Evolutionary conservation across 441 rosid genomes (phyloP), one percentile per base, ranked within the genome.

Genomic region (Manihot esculenta): DNA sequence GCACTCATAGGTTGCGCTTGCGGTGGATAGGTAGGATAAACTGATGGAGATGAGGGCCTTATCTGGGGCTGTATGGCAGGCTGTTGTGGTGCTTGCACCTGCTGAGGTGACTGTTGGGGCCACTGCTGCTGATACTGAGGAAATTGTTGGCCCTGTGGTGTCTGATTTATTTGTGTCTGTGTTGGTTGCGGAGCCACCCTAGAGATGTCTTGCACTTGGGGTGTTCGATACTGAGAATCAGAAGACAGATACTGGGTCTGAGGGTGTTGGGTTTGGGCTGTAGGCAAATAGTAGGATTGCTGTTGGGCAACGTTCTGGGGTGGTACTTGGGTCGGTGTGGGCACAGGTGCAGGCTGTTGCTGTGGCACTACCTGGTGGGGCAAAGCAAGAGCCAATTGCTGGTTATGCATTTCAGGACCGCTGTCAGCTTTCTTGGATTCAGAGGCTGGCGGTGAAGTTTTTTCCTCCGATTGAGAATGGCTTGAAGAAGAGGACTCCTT

Each of bases 311-410:
- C 63, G 70, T 81, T 90, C 79, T 82, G 92, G 8, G 84, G 81
- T 1, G 82, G 80, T 33, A 79, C 70, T 75, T 85, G 97, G 20
- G 84, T 15, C 1, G 74, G 84, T 27, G 81, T 78, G 15, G 81
- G 76, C 74, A 80, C 83, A 24, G 79, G 71, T 20, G 71, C 65
- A 17, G 77, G 71, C 62, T 81, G 93, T 69, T 84, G 97, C 70
- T 84, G 96, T 33, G 85, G 85, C 26, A 84, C 66, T 64, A 92
- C 76, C 77, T 94, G 97, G 76, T 87, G 92, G 18, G 97, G 98
- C 50, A 92, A 80, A 72, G 94, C 96, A 55, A 94, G 89, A 76
- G 93, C 99, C 72, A 94, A 81, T 71, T 92, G 98, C 75, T 90
- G 92, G 79, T 85, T 89, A n/a, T 79, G 87, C 50, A 82, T 65